Evolutionary conservation across 331 rosid species (phyloP).

Genomic region (Pyrus hybrid): DNA sequence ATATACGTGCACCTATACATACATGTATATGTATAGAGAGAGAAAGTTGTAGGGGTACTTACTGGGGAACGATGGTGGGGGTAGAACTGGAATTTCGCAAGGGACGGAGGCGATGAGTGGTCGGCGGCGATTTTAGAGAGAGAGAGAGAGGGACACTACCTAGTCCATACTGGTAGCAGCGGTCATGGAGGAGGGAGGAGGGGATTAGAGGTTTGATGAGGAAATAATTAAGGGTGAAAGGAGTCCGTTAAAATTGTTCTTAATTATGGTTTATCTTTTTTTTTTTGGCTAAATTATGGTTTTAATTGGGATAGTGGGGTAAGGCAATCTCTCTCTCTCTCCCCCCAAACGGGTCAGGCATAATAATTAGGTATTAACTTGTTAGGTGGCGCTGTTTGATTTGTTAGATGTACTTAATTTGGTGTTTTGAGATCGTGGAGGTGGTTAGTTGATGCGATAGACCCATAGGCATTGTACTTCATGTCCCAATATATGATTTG

Average conservation of each 20-base stretch:
- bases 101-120: slow-evolving; percentile 27
- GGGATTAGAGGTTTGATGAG: neutral
- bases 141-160: slow-evolving; percentile 9
- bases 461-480: neutral
- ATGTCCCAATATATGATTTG: neutral
- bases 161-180: neutral
- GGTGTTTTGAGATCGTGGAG: neutral
- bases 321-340: too few species aligned
- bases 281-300: too few species aligned
- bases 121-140: slow-evolving; percentile 38
- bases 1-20: neutral
- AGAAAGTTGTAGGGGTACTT: slow-evolving; percentile 6
- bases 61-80: slow-evolving; percentile 14
- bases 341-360: too few species aligned
- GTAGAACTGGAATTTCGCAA: neutral
- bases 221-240: neutral
- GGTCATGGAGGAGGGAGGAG: slow-evolving; percentile 10
- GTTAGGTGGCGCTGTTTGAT: neutral
- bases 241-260: neutral
- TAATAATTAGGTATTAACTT: too few species aligned
- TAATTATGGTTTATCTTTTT: neutral
- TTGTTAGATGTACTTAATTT: too few species aligned
- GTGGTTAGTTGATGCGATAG: neutral
- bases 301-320: too few species aligned
- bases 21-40: neutral